Conservation (phyloP, 1,284 basidiomycete species). For the Bondarzewia mesenterica region DNA sequence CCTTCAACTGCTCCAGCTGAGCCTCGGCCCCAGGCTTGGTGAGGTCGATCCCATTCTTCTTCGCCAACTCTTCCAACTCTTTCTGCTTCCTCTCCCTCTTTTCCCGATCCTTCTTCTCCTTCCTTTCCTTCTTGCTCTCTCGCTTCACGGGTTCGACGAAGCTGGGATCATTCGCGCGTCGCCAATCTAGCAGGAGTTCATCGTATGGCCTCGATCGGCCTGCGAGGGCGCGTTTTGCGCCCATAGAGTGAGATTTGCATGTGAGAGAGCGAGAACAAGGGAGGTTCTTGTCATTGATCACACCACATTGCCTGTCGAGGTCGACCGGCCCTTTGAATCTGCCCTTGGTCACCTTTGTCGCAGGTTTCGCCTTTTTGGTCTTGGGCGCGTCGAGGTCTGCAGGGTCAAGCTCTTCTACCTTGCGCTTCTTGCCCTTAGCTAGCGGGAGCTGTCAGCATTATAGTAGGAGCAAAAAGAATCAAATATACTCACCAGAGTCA, state of each 20-base stretch:
- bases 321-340: slow-evolving; percentile 82
- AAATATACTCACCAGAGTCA: slow-evolving; percentile 7
- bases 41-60: slow-evolving; percentile 34
- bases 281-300: slow-evolving; percentile 92
- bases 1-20: slow-evolving; percentile 29
- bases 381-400: slow-evolving; percentile 51
- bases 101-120: slow-evolving; percentile 71
- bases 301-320: slow-evolving; percentile 91
- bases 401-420: slow-evolving; percentile 44
- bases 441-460: neutral
- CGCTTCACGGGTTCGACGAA: slow-evolving; percentile 89
- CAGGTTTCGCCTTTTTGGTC: slow-evolving; percentile 69
- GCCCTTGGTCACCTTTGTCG: slow-evolving; percentile 64
- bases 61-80: slow-evolving; percentile 57
- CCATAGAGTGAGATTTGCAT: slow-evolving; percentile 98
- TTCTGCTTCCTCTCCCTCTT: slow-evolving; percentile 67
- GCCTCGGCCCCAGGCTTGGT: slow-evolving; percentile 25
- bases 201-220: slow-evolving; percentile 86
- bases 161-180: slow-evolving; percentile 86
- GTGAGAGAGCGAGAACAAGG: slow-evolving; percentile 96
- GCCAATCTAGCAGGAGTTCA: slow-evolving; percentile 87
- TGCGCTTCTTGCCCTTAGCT: slow-evolving; percentile 60
- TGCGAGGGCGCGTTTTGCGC: slow-evolving; percentile 87
- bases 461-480: slow-evolving; percentile 2
- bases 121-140: slow-evolving; percentile 75